phyloP scores from a whole-genome alignment of 1,284 basidiomycete genomes.

The Chiua sp. region DNA sequence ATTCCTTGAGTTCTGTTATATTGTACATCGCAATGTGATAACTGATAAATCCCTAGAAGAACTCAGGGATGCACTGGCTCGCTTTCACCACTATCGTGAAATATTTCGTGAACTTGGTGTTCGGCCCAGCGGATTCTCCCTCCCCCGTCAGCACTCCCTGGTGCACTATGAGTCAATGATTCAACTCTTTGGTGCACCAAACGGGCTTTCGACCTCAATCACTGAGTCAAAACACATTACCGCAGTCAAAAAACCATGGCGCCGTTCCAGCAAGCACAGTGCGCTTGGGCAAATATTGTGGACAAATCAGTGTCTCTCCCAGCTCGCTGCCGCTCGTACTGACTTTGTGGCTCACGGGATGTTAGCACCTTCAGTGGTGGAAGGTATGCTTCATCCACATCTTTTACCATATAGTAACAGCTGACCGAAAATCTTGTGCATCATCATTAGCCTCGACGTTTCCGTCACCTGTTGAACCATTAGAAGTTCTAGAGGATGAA shows the following conservation, averaged over 20 bases:
- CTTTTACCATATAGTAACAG: too few species aligned
- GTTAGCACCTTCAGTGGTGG: neutral
- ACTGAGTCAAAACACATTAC: neutral
- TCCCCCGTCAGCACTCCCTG: constrained; percentile 40
- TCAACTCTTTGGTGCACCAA: constrained; percentile 33
- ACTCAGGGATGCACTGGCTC: constrained; percentile 28
- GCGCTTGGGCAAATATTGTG: constrained; percentile 4
- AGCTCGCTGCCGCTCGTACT: neutral
- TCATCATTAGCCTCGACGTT: too few species aligned
- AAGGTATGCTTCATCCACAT: too few species aligned
- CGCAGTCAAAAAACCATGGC: constrained; percentile 3
- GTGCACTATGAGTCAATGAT: constrained; percentile 18
- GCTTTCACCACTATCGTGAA: constrained; percentile 38
- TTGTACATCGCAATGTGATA: constrained; percentile 11
- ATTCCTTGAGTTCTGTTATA: neutral
- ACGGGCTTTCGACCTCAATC: constrained; percentile 6
- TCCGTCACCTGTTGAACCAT: too few species aligned
- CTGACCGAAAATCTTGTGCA: too few species aligned
- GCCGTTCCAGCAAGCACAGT: constrained; percentile 4
- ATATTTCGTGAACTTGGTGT: constrained; percentile 37
- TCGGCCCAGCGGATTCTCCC: constrained; percentile 24
- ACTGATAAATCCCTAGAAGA: constrained; percentile 23
- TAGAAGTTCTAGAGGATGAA: neutral
- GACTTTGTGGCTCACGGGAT: neutral
- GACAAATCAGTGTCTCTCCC: neutral